A percentile compares a stretch with the other conserved stretches of the same genome.
Conservation (phyloP, 495 filamentous ascomycete species). For the Jackrogersella multiformis region DNA sequence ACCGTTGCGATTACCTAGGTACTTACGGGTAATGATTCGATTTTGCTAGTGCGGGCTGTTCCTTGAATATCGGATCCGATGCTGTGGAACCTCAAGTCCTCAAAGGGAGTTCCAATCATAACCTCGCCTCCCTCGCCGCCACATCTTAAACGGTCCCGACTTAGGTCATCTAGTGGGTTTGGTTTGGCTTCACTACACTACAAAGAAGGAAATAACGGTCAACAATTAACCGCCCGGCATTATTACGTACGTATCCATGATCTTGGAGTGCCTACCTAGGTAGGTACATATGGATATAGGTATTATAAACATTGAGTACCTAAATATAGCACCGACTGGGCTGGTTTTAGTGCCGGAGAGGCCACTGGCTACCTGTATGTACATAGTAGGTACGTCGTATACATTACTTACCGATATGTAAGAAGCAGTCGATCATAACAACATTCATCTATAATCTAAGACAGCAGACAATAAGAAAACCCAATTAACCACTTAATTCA, state of each 20-base stretch:
- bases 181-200: constrained; percentile 3
- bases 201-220: neutral
- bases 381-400: constrained; percentile 9
- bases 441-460: constrained; percentile 22
- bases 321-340: constrained; percentile 21
- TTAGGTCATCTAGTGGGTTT: neutral
- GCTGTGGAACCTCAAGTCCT: constrained; percentile 28
- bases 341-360: constrained; percentile 26
- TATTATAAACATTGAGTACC: neutral
- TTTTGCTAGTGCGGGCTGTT: constrained; percentile 20
- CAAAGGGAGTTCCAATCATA: neutral
- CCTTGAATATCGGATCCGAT: constrained; percentile 34
- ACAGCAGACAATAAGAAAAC: neutral
- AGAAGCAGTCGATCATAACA: constrained; percentile 36
- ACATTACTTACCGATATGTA: no score
- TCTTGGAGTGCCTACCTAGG: no score
- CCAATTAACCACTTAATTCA: constrained; percentile 8
- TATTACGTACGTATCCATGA: neutral
- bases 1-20: constrained; percentile 30
- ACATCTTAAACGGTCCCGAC: constrained; percentile 13
- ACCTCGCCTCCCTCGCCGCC: constrained; percentile 8
- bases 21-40: no score
- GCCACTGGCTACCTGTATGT: constrained; percentile 6
- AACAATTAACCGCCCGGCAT: neutral
- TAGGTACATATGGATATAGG: no score